Conservation (phyloP, 1,139 yeast genomes). For the Sporopachydermia cereana region DNA sequence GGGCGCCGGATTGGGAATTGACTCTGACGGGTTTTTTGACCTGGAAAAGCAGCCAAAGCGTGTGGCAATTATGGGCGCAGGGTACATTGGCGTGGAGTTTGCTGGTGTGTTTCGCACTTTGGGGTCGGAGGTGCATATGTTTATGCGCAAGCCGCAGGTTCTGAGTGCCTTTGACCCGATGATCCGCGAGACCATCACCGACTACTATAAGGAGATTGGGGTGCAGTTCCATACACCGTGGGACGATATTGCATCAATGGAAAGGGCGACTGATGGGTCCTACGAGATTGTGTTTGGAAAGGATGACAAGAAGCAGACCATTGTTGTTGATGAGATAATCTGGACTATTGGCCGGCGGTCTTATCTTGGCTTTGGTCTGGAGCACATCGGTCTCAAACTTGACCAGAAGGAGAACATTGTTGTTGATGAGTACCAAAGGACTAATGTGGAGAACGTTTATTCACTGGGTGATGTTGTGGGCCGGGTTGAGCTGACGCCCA, state of each 20-base stretch:
- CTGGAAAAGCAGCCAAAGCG: constrained; percentile 73
- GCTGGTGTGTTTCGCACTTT: constrained; percentile 88
- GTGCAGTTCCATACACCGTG: constrained; percentile 63
- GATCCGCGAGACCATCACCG: constrained; percentile 70
- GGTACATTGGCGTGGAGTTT: constrained; percentile 91
- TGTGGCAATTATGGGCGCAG: constrained; percentile 95
- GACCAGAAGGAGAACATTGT: constrained; percentile 47
- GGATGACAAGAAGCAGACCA: constrained; percentile 28
- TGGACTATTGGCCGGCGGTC: constrained; percentile 95
- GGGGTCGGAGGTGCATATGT: constrained; percentile 78
- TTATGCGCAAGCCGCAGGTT: constrained; percentile 85
- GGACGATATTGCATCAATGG: constrained; percentile 44
- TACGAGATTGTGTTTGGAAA: constrained; percentile 47
- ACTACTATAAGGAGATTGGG: constrained; percentile 70
- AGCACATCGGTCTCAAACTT: constrained; percentile 57
- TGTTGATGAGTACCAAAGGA: constrained; percentile 82
- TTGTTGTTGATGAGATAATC: constrained; percentile 70
- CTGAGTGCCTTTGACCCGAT: constrained; percentile 78
- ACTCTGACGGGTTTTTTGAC: constrained; percentile 86
- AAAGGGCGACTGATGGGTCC: constrained; percentile 45
- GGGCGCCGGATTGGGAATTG: constrained; percentile 75
- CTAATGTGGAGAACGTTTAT: constrained; percentile 58
- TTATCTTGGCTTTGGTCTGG: constrained; percentile 61
- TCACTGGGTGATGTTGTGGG: constrained; percentile 94
- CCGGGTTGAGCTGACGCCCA: constrained; percentile 89